These are phyloP conservation scores for Phaeophleospora eucalypticola DNA, from an alignment of 2,329 filamentous ascomycete species.

Conservation along the genomic window DNA sequence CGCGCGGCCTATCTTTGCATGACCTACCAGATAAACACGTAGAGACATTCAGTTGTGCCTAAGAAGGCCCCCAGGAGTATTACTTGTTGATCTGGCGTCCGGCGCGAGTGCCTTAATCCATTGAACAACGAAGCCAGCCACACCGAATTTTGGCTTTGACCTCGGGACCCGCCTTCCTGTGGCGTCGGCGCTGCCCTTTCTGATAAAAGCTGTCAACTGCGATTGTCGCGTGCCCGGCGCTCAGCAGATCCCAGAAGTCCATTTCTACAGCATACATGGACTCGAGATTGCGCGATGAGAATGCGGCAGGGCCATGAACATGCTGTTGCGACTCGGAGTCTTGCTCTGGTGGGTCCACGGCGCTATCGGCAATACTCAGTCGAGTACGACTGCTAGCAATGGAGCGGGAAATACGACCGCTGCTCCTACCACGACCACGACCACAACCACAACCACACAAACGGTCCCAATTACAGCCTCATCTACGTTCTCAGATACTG, in stretches of 20 bases:
- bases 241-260: background rate
- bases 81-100: too few species aligned
- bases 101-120: too few species aligned
- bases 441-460: slow-evolving; percentile 3
- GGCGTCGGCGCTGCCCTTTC: background rate
- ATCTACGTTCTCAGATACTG: slow-evolving; percentile 1
- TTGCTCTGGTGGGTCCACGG: slow-evolving; percentile 18
- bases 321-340: slow-evolving; percentile 21
- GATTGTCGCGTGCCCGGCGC: slow-evolving; percentile 5
- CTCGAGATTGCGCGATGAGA: slow-evolving; percentile 1
- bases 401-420: slow-evolving; percentile 9
- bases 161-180: background rate
- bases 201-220: slow-evolving; percentile 7
- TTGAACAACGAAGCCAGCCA: background rate
- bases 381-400: slow-evolving; percentile 10
- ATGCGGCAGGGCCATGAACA: slow-evolving; percentile 27
- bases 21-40: too few species aligned
- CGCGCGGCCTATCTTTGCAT: too few species aligned
- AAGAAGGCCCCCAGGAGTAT: background rate
- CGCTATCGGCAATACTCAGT: slow-evolving; percentile 11
- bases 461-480: background rate
- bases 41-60: background rate
- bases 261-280: slow-evolving; percentile 5
- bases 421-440: slow-evolving; percentile 7
- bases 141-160: background rate